A percentile compares a stretch with the other conserved stretches of the same genome.
Conservation (phyloP, 495 filamentous ascomycete genomes). For the Penicillium canescens region DNA sequence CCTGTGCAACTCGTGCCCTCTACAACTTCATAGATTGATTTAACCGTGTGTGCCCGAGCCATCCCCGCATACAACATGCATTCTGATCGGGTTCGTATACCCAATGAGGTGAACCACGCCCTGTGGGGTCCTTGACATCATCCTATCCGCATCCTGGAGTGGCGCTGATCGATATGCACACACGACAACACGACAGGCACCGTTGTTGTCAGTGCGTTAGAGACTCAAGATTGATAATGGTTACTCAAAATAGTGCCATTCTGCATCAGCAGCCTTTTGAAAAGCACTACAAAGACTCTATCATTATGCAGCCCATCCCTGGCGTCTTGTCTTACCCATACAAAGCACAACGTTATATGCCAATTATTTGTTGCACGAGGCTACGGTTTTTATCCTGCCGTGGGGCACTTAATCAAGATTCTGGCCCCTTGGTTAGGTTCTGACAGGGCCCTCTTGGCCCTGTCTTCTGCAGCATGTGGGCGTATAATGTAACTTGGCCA, state of each 20-base stretch:
- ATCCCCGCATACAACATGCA: conserved; percentile 1
- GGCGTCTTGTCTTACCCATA: conserved; percentile 2
- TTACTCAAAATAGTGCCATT: conserved; percentile 3
- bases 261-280: neutral
- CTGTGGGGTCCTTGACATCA: conserved; percentile 11
- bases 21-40: conserved; percentile 4
- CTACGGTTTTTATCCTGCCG: conserved; percentile 8
- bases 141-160: neutral
- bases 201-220: conserved; percentile 5
- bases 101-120: neutral
- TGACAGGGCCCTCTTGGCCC: conserved; percentile 7
- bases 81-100: conserved; percentile 4
- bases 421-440: conserved; percentile 8
- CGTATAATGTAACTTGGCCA: neutral
- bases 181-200: neutral
- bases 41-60: neutral
- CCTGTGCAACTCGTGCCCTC: conserved; percentile 8
- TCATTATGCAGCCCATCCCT: conserved; percentile 8
- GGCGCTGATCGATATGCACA: neutral
- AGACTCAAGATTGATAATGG: conserved; percentile 20
- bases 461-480: neutral
- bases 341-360: neutral
- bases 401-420: conserved; percentile 16
- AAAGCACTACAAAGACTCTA: conserved; percentile 4
- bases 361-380: neutral